Percentiles rank a stretch among this genome's conserved stretches.
phyloP scores from a whole-genome alignment of 345 rosid species.

The Euphorbia lathyris region DNA sequence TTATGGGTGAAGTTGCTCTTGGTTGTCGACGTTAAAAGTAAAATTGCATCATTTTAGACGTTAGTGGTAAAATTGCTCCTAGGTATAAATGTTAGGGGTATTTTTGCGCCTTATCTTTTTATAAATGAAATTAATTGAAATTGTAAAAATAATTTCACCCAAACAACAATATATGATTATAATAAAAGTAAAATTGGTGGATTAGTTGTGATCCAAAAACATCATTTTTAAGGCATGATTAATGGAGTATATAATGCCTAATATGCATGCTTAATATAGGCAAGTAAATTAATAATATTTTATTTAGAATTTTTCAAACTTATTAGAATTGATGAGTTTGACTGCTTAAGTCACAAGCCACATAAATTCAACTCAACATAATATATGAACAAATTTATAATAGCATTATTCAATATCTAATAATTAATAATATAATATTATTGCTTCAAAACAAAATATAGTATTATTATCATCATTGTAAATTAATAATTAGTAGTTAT shows the following conservation, averaged over 20 bases:
- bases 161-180: no score
- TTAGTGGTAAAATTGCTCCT: no score
- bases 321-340: not conserved
- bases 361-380: constrained; percentile 14
- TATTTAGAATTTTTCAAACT: not conserved
- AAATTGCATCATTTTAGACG: no score
- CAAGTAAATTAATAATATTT: not conserved
- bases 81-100: no score
- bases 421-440: not conserved
- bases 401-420: not conserved
- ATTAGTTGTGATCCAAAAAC: not conserved
- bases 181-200: no score
- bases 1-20: no score
- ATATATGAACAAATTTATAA: not conserved
- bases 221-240: constrained; percentile 1
- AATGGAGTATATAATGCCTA: constrained; percentile 1
- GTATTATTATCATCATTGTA: not conserved
- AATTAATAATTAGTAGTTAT: not conserved
- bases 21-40: no score
- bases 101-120: no score
- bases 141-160: no score
- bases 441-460: no score
- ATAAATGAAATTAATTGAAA: no score
- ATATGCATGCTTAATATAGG: no score
- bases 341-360: constrained; percentile 21